These are phyloP conservation scores for Mycotypha africana DNA, from an alignment of 371 early-diverging fungal species.

Conservation along the genomic window DNA sequence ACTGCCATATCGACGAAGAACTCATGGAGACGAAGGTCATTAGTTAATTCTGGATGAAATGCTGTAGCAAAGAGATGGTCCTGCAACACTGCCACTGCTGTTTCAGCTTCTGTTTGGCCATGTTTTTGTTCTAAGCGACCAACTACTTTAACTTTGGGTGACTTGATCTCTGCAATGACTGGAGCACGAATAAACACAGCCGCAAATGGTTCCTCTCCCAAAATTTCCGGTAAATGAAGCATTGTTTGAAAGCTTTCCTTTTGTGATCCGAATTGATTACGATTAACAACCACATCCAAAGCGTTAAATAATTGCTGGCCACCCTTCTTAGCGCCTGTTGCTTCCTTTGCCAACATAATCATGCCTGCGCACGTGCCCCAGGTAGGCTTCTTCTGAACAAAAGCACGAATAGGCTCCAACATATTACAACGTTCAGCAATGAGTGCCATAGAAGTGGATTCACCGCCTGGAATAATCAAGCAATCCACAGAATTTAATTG, in stretches of 20 bases:
- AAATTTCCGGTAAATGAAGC: slow-evolving; percentile 60
- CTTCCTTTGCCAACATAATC: slow-evolving; percentile 83
- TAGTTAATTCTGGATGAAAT: slow-evolving; percentile 94
- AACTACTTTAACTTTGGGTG: slow-evolving; percentile 65
- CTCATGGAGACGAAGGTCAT: slow-evolving; percentile 78
- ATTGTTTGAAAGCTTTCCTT: slow-evolving; percentile 79
- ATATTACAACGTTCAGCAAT: slow-evolving; percentile 82
- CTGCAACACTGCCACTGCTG: slow-evolving; percentile 86
- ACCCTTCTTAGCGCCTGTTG: slow-evolving; percentile 70
- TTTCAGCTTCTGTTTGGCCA: slow-evolving; percentile 47
- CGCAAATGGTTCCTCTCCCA: slow-evolving; percentile 52
- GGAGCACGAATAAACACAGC: slow-evolving; percentile 96
- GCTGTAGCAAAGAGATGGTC: slow-evolving; percentile 84
- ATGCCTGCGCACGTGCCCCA: slow-evolving; percentile 98
- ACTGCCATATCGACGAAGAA: slow-evolving; percentile 70
- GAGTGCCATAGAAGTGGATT: slow-evolving; percentile 88
- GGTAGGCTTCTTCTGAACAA: slow-evolving; percentile 71
- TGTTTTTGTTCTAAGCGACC: slow-evolving; percentile 45
- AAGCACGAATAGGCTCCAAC: slow-evolving; percentile 69
- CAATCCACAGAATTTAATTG: slow-evolving; percentile 73
- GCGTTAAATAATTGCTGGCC: slow-evolving; percentile 85
- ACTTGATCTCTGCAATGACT: slow-evolving; percentile 67
- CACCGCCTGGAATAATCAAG: slow-evolving; percentile 93
- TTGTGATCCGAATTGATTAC: slow-evolving; percentile 94
- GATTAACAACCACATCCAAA: slow-evolving; percentile 75